Base-by-base conservation (phyloP, 257 asterid species). In the Knoxia roxburghii region DNA sequence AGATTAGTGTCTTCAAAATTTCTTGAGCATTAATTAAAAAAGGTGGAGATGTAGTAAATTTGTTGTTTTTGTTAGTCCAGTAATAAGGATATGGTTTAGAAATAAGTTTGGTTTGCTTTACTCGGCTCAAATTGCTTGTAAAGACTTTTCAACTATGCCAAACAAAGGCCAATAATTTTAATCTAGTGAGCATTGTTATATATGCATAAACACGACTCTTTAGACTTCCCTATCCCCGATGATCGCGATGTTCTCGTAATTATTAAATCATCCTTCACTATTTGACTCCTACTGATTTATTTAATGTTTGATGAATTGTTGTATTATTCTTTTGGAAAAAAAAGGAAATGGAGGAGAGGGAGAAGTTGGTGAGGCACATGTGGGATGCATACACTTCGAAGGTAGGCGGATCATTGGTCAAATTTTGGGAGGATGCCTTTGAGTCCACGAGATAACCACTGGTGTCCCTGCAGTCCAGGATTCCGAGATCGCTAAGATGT, bases 281-380 rank as follows among this genome's bases (percentile, higher is more conserved):
- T n/a, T n/a, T n/a, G n/a, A 45, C n/a, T 55, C 1, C 23, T 12
- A 35, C 26, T 49, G 32, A 13, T 50, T 23, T 56, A 7, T 61
- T 23, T 33, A n/a, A 5, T 13, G 23, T 33, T 37, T 24, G 55
- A 56, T 49, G 43, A 21, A 35, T 21, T 53, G 57, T 54, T 20
- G 35, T 55, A 72, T 35, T 56, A 51, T 64, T 56, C 8, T 17
- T 74, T 37, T 40, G 18, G 45, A 20, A 46, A 46, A 46, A 46
- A 37, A n/a, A 91, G 98, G 95, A 85, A 84, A 72, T 91, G 87
- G 98, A 91, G 86, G 98, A 91, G 80, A 89, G 98, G 77, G 96
- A 87, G 90, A 85, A 83, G 73, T 48, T 87, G 84, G 98, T 89
- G 88, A 84, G 80, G 80, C 95, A 86, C 65, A 87, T 89, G 95